These are phyloP conservation scores for Cladobotryum mycophilum DNA, from an alignment of 2,329 filamentous ascomycete species.

Conservation along the genomic window DNA sequence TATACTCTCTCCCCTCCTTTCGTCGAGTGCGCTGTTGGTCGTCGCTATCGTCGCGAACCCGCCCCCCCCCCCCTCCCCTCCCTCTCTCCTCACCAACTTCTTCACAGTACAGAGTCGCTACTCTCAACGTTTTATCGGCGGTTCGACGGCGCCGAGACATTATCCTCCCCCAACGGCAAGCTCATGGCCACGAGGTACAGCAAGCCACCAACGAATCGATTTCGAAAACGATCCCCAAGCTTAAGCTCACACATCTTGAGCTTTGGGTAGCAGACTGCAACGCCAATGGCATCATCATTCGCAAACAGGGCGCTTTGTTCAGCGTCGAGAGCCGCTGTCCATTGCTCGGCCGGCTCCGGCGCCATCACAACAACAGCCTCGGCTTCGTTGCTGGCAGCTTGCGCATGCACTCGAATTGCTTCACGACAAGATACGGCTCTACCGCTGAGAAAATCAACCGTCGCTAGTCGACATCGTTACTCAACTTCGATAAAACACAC, in stretches of 20 bases:
- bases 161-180: conserved; percentile 6
- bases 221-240: conserved; percentile 12
- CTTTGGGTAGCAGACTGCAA: conserved; percentile 5
- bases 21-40: no score
- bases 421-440: neutral
- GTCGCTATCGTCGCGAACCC: no score
- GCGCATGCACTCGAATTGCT: neutral
- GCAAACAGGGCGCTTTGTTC: conserved; percentile 16
- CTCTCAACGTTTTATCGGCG: no score
- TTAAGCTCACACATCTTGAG: conserved; percentile 5
- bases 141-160: no score
- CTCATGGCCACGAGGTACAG: conserved; percentile 12
- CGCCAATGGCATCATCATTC: conserved; percentile 18
- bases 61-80: no score
- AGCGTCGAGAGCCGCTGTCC: conserved; percentile 14
- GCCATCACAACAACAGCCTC: conserved; percentile 3
- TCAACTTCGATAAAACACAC: neutral
- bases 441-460: neutral
- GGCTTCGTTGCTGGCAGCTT: conserved; percentile 3
- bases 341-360: conserved; percentile 13
- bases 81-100: no score
- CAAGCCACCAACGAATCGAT: conserved; percentile 5
- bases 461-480: conserved; percentile 1
- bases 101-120: no score
- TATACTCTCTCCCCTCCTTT: no score